phyloP scores from a whole-genome alignment of 495 filamentous ascomycete species.

The Annulohypoxylon maeteangense region DNA sequence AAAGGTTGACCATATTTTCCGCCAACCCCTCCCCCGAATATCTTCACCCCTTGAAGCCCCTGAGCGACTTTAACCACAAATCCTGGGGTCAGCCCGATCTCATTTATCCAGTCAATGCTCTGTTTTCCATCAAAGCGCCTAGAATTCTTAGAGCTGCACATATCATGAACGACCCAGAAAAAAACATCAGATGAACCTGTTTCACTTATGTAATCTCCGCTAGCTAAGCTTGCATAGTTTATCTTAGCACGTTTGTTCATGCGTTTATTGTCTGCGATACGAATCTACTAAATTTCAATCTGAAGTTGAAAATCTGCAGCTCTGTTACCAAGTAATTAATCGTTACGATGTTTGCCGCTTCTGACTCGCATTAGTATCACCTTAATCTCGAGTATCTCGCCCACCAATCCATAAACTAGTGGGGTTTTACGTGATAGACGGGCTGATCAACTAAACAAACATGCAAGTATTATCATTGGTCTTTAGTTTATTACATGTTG shows the following conservation, averaged over 20 bases:
- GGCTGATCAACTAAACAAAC: constrained; percentile 13
- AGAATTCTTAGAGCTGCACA: constrained; percentile 8
- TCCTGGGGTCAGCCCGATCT: constrained; percentile 35
- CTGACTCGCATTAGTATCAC: constrained; percentile 11
- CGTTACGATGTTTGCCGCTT: not conserved
- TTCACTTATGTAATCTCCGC: not conserved
- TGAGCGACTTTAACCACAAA: constrained; percentile 17
- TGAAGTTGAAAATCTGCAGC: not conserved
- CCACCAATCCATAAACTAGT: not conserved
- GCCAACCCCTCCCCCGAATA: not conserved
- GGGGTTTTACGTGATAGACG: not conserved
- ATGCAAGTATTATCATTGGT: constrained; percentile 1
- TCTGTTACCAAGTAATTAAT: constrained; percentile 6
- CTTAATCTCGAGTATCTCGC: constrained; percentile 2
- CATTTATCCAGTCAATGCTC: constrained; percentile 15
- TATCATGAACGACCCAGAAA: not conserved
- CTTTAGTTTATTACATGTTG: not conserved
- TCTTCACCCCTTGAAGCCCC: constrained; percentile 17
- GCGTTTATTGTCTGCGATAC: not conserved
- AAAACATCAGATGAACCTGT: constrained; percentile 36
- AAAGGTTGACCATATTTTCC: not conserved
- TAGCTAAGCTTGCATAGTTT: constrained; percentile 1
- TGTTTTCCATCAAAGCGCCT: constrained; percentile 21
- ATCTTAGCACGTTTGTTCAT: not conserved
- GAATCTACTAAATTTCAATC: not conserved